Evolutionary conservation across 768 basidiomycete species (phyloP).

Genomic region (Suillus placidus): DNA sequence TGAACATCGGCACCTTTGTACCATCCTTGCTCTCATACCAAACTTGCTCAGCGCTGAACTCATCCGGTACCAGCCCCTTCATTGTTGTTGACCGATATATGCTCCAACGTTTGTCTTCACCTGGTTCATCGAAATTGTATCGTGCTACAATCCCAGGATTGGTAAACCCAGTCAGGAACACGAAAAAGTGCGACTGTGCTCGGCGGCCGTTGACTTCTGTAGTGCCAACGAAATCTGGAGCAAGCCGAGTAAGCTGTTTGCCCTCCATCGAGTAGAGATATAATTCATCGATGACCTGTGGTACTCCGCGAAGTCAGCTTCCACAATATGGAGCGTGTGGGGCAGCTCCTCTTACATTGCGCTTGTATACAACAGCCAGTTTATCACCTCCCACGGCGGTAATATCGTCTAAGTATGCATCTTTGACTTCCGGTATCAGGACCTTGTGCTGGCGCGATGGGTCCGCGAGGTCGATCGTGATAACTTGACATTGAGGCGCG

Average conservation of each 20-base stretch:
- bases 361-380: constrained; percentile 66
- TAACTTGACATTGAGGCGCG: constrained; percentile 67
- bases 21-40: constrained; percentile 84
- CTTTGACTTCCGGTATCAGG: constrained; percentile 68
- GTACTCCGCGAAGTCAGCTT: background rate
- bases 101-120: constrained; percentile 56
- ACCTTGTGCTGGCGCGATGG: constrained; percentile 50
- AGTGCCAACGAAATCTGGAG: constrained; percentile 68
- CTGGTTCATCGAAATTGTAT: constrained; percentile 54
- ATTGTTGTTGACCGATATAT: constrained; percentile 61
- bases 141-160: constrained; percentile 67
- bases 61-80: constrained; percentile 61
- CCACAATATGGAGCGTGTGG: background rate
- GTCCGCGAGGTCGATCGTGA: constrained; percentile 63
- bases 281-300: constrained; percentile 76
- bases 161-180: constrained; percentile 67
- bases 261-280: constrained; percentile 68
- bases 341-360: constrained; percentile 53
- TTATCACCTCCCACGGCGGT: constrained; percentile 54
- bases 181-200: constrained; percentile 63
- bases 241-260: constrained; percentile 54
- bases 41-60: constrained; percentile 74
- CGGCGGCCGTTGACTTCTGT: constrained; percentile 54
- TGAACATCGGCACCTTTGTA: constrained; percentile 82
- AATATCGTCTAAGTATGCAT: constrained; percentile 58